These are phyloP conservation scores for Zygnema cylindricum DNA, from an alignment of 139 green algal genomes.

Conservation along the genomic window DNA sequence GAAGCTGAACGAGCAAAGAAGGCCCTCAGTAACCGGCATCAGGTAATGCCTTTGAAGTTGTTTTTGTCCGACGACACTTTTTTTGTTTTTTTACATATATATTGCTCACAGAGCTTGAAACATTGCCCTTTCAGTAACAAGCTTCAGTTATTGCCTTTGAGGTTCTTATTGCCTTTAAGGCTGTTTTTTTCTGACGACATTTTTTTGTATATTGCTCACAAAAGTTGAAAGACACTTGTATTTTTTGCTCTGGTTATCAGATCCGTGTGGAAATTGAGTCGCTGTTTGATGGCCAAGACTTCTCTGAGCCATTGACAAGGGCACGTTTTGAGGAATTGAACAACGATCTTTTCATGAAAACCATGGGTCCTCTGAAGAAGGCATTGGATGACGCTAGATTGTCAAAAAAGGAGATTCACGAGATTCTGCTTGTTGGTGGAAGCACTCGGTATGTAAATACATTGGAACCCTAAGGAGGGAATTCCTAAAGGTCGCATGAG, in stretches of 20 bases:
- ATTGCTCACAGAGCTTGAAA: not conserved
- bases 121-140: not conserved
- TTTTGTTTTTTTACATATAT: not conserved
- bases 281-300: slow-evolving; percentile 92
- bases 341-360: slow-evolving; percentile 98
- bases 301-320: slow-evolving; percentile 95
- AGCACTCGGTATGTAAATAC: slow-evolving; percentile 76
- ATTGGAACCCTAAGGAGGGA: not conserved
- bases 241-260: slow-evolving; percentile 64
- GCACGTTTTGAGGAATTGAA: slow-evolving; percentile 99
- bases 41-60: slow-evolving; percentile 63
- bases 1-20: slow-evolving; percentile 98
- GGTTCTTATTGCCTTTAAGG: not conserved
- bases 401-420: slow-evolving; percentile 87
- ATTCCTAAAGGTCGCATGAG: not conserved
- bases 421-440: slow-evolving; percentile 96
- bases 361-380: slow-evolving; percentile 93
- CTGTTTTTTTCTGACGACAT: no score
- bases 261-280: slow-evolving; percentile 97
- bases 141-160: not conserved
- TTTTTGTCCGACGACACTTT: not conserved
- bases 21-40: slow-evolving; percentile 93
- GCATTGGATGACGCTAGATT: slow-evolving; percentile 92
- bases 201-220: no score
- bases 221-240: not conserved